Evolutionary conservation across 2,329 filamentous ascomycete genomes (phyloP), one percentile per base, ranked within the genome.

Genomic region (Claviceps spartinae): DNA sequence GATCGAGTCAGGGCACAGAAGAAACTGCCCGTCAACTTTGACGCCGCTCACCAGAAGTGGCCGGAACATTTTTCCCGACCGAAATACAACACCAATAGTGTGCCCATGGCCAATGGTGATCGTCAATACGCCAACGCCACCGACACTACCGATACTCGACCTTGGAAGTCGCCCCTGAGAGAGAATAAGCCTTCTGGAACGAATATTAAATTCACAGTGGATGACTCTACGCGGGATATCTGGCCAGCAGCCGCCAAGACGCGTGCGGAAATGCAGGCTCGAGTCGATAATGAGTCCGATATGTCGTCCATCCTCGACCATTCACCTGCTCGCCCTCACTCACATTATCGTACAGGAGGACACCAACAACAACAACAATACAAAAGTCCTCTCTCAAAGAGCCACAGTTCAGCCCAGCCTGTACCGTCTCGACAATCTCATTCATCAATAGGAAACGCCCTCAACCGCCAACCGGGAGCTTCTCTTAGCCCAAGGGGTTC

Each of bases 271-370:
- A 77, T 78, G 74, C 75, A 78, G 53, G 69, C 75, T 9, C 73
- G 73, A 48, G 75, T 76, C 38, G 74, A 78, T 51, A 72, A 71
- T 62, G 74, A 75, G 51, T 73, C 73, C 2, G 75, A 78, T 55
- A 65, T 70, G 40, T 76, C 74, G 7, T 70, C 67, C 24, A 62
- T 72, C 36, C 63, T 74, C 42, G 66, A 67, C 55, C 70, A 67
- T 49, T 68, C 71, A 13, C 69, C 70, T 1, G 62, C 58, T 18
- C 61, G 62, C 50, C 55, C 48, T 8, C 56, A 61, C 1, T 58
- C 63, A 38, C 56, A 60, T 11, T 59, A 59, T 24, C 60, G 59
- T 34, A 50, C 61, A 34, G 49, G 56, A 34, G 68, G 64, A 22
- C 40, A 42, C 7, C 20, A 43, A 43, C 41, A 24, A 16, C 68